Percentiles rank a stretch among this genome's conserved stretches.
Evolutionary conservation across 1,139 yeast species (phyloP).

Genomic region (Suhomyces bolitotheri): DNA sequence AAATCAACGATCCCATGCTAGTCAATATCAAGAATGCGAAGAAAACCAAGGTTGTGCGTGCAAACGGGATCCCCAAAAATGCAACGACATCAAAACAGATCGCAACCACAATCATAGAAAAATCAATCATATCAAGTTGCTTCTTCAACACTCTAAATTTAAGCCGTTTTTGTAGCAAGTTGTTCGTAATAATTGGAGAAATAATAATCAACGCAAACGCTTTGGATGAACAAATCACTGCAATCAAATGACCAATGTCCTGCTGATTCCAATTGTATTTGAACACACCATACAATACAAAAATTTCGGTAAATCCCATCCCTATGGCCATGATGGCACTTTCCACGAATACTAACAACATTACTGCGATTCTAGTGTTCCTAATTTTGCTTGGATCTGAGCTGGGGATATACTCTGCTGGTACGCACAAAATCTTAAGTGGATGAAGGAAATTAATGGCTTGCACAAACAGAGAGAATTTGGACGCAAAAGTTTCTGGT

Average conservation of each 20-base stretch:
- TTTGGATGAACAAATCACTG: slow-evolving; percentile 50
- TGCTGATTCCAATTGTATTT: slow-evolving; percentile 59
- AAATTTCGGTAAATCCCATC: slow-evolving; percentile 41
- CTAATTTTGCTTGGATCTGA: slow-evolving; percentile 11
- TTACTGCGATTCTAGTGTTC: slow-evolving; percentile 34
- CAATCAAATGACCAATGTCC: slow-evolving; percentile 59
- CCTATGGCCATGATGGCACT: slow-evolving; percentile 38
- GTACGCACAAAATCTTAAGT: slow-evolving; percentile 39
- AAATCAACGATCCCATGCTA: slow-evolving; percentile 45
- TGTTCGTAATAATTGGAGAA: slow-evolving; percentile 36
- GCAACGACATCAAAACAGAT: slow-evolving; percentile 44
- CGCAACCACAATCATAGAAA: slow-evolving; percentile 34
- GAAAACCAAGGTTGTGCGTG: slow-evolving; percentile 8
- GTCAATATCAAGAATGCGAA: slow-evolving; percentile 28
- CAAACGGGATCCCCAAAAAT: slow-evolving; percentile 25
- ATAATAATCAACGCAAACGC: slow-evolving; percentile 36
- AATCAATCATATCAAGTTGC: slow-evolving; percentile 58
- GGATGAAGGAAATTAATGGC: slow-evolving; percentile 45
- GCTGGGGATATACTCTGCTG: slow-evolving; percentile 34
- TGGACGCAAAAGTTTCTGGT: not conserved
- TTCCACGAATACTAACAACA: slow-evolving; percentile 50
- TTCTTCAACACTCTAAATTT: slow-evolving; percentile 37
- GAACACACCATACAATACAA: slow-evolving; percentile 60
- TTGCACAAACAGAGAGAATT: not conserved
- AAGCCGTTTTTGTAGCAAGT: slow-evolving; percentile 26